phyloP scores from a whole-genome alignment of 2,329 filamentous ascomycete genomes.

The Septoria petroselini region DNA sequence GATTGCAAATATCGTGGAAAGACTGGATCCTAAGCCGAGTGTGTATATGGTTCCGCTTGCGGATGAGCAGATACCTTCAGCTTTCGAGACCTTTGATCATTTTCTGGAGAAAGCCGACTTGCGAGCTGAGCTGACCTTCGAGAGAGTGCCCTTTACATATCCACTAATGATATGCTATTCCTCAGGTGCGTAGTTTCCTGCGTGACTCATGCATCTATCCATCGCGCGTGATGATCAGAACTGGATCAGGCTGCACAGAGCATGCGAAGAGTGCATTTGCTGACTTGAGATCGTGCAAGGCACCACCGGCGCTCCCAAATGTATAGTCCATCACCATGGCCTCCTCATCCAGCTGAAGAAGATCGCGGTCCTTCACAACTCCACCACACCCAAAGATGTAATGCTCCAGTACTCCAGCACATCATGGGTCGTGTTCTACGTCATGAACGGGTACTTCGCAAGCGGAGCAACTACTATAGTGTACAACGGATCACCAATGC shows the following conservation, averaged over 20 bases:
- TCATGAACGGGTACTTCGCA: conserved; percentile 29
- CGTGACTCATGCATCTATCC: conserved; percentile 22
- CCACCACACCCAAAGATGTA: conserved; percentile 40
- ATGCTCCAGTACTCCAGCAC: conserved; percentile 49
- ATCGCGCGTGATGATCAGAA: too few species aligned
- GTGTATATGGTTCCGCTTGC: conserved; percentile 34
- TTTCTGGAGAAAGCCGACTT: conserved; percentile 37
- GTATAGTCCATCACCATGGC: conserved; percentile 45
- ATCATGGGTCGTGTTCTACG: conserved; percentile 49
- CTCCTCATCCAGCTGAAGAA: conserved; percentile 47
- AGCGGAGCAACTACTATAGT: conserved; percentile 43
- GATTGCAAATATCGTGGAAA: conserved; percentile 35
- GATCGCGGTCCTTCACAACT: conserved; percentile 46
- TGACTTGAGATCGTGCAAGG: conserved; percentile 19
- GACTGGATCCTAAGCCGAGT: conserved; percentile 31
- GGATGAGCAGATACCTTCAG: conserved; percentile 14
- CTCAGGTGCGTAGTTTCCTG: conserved; percentile 26
- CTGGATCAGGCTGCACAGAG: too few species aligned
- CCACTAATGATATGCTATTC: conserved; percentile 47
- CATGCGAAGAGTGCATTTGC: too few species aligned
- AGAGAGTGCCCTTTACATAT: conserved; percentile 42
- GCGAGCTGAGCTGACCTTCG: conserved; percentile 39
- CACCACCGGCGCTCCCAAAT: conserved; percentile 47
- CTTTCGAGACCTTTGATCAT: conserved; percentile 31
- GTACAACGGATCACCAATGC: conserved; percentile 47